Evolutionary conservation across 192 early-diverging fungal species (phyloP).

Genomic region (Entophlyctis helioformis): DNA sequence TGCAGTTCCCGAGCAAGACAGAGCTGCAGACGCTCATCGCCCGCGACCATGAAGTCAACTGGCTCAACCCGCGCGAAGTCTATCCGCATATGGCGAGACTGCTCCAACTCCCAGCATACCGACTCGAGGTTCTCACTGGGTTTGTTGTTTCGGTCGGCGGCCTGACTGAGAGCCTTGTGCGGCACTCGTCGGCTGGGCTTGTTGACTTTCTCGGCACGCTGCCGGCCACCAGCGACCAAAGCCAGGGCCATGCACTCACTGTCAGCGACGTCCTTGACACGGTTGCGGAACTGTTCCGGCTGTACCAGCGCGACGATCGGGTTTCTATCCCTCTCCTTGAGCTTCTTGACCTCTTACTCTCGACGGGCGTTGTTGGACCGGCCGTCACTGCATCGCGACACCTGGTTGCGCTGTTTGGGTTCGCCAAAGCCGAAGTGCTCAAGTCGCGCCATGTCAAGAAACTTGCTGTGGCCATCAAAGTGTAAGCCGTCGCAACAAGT

Average conservation of each 20-base stretch:
- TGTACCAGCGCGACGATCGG: slow-evolving; percentile 46
- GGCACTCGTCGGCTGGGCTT: slow-evolving; percentile 52
- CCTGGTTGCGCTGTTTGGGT: slow-evolving; percentile 17
- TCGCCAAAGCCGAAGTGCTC: slow-evolving; percentile 30
- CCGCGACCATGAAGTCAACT: slow-evolving; percentile 33
- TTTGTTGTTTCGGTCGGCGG: slow-evolving; percentile 70
- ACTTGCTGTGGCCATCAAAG: slow-evolving; percentile 43
- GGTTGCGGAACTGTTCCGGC: slow-evolving; percentile 14
- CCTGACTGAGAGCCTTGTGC: slow-evolving; percentile 63
- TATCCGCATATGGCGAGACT: slow-evolving; percentile 50
- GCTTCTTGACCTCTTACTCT: slow-evolving; percentile 53
- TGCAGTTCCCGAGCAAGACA: slow-evolving; percentile 13
- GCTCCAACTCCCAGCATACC: slow-evolving; percentile 39
- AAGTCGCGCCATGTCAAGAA: slow-evolving; percentile 52
- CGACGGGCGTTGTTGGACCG: slow-evolving; percentile 28
- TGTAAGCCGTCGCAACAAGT: slow-evolving; percentile 42
- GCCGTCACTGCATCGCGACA: slow-evolving; percentile 10
- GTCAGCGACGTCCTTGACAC: slow-evolving; percentile 19
- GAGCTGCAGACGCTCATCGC: slow-evolving; percentile 3
- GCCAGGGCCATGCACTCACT: no score
- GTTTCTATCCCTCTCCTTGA: slow-evolving; percentile 56
- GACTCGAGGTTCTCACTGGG: slow-evolving; percentile 48
- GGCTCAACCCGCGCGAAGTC: slow-evolving; percentile 48
- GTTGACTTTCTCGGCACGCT: slow-evolving; percentile 41
- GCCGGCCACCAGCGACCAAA: slow-evolving; percentile 15